Conservation (phyloP, 768 basidiomycete species). For the Leccinum uliginosum region DNA sequence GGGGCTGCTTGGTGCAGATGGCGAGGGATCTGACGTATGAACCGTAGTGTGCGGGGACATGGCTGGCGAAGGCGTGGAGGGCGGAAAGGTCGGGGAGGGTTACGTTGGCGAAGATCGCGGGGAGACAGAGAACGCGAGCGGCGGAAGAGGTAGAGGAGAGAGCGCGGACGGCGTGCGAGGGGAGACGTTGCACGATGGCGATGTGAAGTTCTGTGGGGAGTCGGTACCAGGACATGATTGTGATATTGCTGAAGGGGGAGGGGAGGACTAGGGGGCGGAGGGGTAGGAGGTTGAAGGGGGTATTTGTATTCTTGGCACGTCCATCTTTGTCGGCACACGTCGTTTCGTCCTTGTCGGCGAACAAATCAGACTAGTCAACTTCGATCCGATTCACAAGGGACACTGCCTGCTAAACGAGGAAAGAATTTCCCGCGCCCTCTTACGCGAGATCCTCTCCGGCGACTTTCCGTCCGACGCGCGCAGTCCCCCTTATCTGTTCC, state of each 20-base stretch:
- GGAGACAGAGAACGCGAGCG: slow-evolving; percentile 53
- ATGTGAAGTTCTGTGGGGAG: slow-evolving; percentile 69
- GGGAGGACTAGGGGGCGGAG: not conserved
- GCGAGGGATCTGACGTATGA: slow-evolving; percentile 50
- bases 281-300: not conserved
- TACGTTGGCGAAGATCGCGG: slow-evolving; percentile 56
- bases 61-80: slow-evolving; percentile 47
- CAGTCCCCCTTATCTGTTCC: slow-evolving; percentile 7
- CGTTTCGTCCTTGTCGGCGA: slow-evolving; percentile 17
- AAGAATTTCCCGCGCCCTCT: slow-evolving; percentile 3
- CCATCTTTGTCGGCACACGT: slow-evolving; percentile 17
- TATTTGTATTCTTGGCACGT: slow-evolving; percentile 10
- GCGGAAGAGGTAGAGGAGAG: slow-evolving; percentile 47
- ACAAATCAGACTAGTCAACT: slow-evolving; percentile 1
- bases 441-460: slow-evolving; percentile 20
- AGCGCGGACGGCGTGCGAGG: slow-evolving; percentile 38
- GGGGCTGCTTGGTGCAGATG: slow-evolving; percentile 33
- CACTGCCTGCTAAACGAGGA: not conserved
- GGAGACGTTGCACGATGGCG: slow-evolving; percentile 49
- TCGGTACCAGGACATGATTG: slow-evolving; percentile 40
- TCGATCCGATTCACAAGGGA: slow-evolving; percentile 23
- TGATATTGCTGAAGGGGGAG: not conserved
- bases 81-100: slow-evolving; percentile 43
- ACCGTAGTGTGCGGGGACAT: slow-evolving; percentile 54
- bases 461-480: slow-evolving; percentile 25